phyloP scores from a whole-genome alignment of 2,329 filamentous ascomycete species.

The Talaromyces islandicus region DNA sequence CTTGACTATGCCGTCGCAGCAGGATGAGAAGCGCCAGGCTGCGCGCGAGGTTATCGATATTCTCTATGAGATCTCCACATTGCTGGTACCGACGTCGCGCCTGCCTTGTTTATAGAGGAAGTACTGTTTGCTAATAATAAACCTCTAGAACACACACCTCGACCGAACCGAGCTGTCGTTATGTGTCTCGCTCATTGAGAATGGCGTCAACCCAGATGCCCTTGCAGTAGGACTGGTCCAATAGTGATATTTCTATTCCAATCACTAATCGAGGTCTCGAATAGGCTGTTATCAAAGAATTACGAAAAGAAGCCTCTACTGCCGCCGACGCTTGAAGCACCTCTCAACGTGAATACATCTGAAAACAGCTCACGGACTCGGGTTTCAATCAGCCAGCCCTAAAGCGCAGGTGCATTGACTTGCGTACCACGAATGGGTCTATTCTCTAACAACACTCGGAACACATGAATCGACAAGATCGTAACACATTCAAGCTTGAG shows the following conservation, averaged over 20 bases:
- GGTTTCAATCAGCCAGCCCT: not conserved
- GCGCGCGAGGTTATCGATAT: conserved; percentile 47
- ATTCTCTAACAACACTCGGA: not conserved
- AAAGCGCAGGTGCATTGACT: not conserved
- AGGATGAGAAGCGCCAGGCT: conserved; percentile 43
- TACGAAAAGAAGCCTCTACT: conserved; percentile 34
- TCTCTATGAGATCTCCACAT: conserved; percentile 44
- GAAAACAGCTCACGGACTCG: not conserved
- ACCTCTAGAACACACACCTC: conserved; percentile 76
- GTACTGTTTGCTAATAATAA: not conserved
- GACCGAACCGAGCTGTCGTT: conserved; percentile 87
- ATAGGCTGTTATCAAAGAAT: conserved; percentile 42
- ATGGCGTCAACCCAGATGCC: conserved; percentile 92
- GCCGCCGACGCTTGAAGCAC: not conserved
- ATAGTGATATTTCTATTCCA: not conserved
- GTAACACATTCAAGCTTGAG: not conserved
- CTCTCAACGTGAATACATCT: not conserved
- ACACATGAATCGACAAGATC: not conserved
- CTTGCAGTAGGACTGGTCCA: conserved; percentile 63
- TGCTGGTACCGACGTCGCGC: conserved; percentile 32
- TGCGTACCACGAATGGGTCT: not conserved
- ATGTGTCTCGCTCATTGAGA: conserved; percentile 95
- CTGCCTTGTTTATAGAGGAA: conserved; percentile 1
- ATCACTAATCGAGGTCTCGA: conserved; percentile 6
- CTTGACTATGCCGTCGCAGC: conserved; percentile 32